Base-by-base conservation (phyloP, 305 asterid genomes). In the Fraxinus baroniana region DNA sequence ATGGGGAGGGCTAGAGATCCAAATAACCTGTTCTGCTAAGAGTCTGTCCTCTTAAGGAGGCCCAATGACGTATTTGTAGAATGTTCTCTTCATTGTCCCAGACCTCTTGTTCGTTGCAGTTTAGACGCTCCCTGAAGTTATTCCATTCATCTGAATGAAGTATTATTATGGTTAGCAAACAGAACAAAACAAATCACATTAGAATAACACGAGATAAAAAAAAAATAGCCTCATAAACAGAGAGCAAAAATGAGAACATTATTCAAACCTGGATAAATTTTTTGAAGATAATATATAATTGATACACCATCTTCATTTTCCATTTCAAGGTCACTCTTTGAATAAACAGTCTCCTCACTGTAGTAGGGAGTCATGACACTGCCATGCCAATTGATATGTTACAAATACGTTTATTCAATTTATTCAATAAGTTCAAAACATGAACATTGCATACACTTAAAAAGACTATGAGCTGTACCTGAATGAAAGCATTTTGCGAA, bases 251-350 rank as follows among this genome's bases (percentile, higher is more conserved):
- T 71, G 71, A 84, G 81, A 80, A 79, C 74, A 68, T 72, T 77
- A 87, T 73, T 76, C 83, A 81, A 87, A 97, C 99, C 99, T 91
- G 99, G 99, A 88, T 89, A 97, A 77, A 97, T 97, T 89, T 89
- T 91, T 85, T 90, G 93, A 85, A 97, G 99, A 84, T 95, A 97
- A 88, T 86, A 97, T 78, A 92, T 85, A 87, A 94, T 95, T 60
- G 99, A 97, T 60, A 97, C 89, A 79, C 99, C 99, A 80, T 97
- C 99, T 91, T 97, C 98, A 87, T 97, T 97, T 82, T 97, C 98
- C 94, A 93, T 91, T 87, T 97, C 97, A 84, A 97, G 98, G 86
- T 97, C 99, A 82, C 90, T 89, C 91, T 97, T 97, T 81, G 99
- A 97, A 84, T 86, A 97, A 84, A 97, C 93, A 33, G 98, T 97